phyloP scores from a whole-genome alignment of 1,139 yeast genomes.

The Geotrichum fermentans region DNA sequence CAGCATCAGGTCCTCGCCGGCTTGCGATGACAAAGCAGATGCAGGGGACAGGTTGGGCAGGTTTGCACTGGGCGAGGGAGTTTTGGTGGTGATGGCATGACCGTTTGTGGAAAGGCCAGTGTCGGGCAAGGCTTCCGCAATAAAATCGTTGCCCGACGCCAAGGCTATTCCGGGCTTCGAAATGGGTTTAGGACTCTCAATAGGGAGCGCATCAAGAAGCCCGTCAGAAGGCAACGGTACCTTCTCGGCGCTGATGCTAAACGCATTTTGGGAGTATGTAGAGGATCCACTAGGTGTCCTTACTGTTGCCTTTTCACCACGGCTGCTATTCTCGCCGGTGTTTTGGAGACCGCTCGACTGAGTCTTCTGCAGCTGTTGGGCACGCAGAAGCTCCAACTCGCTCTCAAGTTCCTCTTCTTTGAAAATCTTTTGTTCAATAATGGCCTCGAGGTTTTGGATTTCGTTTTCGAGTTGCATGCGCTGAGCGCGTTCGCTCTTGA shows the following conservation, averaged over 20 bases:
- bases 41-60: not conserved
- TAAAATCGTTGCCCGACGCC: not conserved
- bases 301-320: no score
- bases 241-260: no score
- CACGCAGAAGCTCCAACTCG: constrained; percentile 8
- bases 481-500: constrained; percentile 12
- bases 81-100: not conserved
- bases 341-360: not conserved
- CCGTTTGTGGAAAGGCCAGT: not conserved
- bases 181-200: not conserved
- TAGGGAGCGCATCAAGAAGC: constrained; percentile 5
- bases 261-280: no score
- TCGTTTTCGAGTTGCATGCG: constrained; percentile 14
- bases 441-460: constrained; percentile 13
- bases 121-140: not conserved
- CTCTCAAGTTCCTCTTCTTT: constrained; percentile 17
- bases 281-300: no score
- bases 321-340: not conserved
- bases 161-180: not conserved
- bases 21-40: not conserved
- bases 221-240: no score
- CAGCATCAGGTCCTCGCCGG: not conserved
- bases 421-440: constrained; percentile 17
- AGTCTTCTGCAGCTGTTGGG: not conserved
- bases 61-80: not conserved